Base-by-base conservation (phyloP, 1,284 basidiomycete species). In the Hypsizygus ulmarius region DNA sequence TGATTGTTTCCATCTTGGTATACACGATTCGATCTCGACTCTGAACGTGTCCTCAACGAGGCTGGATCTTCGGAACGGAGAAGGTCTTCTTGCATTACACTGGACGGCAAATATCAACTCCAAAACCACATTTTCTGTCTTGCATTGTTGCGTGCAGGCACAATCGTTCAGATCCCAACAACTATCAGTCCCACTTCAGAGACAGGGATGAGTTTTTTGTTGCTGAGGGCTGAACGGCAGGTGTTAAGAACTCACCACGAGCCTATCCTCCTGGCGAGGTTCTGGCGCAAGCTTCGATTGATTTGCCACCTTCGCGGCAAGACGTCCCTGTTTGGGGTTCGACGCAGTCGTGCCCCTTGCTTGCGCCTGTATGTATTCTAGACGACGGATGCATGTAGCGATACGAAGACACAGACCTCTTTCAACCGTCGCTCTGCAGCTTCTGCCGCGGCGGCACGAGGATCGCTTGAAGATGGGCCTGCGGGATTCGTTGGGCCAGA, bases 391-490 rank as follows among this genome's bases (percentile, higher is more conserved):
- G 39, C 11, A 18, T 30, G 25, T 15, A 52, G 34, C 49, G 47
- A 48, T 45, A 45, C 40, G 43, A 42, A 52, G 30, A 51, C 43
- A 69, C 82, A 65, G 57, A 87, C 84, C 63, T 74, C 74, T 67
- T 82, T 73, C 63, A 77, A 56, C 59, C 85, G 72, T 60, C 75
- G 74, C 64, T 88, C 86, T 50, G 85, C 85, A 47, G 85, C 85
- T 62, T 78, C 79, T 59, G 82, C 81, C 51, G 82, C 81, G 56
- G 84, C 85, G 36, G 68, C 62, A 59, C 84, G 77, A 60, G 76
- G 73, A 70, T 83, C 69, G 43, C 60, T 62, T 49, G 58, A 65
- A 53, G 66, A 57, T 58, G 58, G 50, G 60, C 61, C 51, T 46
- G 54, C 55, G 46, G 55, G 51, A 54, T 56, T 54, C 44, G 57